Base-by-base conservation (phyloP, 2,329 filamentous ascomycete species). In the Aspergillus cejpii region DNA sequence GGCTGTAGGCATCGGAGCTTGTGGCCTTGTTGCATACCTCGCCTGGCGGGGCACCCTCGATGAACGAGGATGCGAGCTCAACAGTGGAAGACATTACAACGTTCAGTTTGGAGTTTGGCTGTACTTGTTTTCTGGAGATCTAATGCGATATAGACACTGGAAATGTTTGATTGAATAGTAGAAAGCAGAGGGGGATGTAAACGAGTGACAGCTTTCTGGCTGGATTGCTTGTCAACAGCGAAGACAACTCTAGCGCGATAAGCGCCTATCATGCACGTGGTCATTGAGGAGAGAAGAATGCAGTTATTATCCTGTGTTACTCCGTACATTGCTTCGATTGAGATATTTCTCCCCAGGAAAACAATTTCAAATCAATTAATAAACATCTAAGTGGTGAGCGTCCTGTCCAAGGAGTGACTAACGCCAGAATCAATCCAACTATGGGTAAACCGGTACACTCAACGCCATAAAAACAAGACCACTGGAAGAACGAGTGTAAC, bases 11-110 rank as follows among this genome's bases (percentile, higher is more conserved):
- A 26, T 48, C 23, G 33, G 37, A 49, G 40, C 26, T 44, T 23
- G 40, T 47, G 37, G 19, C 45, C 29, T 23, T 33, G 20, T 41
- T 41, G 47, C 36, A 37, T 80, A 95, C 91, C 85, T 98, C 92
- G 75, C 92, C 92, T 17, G 92, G 92, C 38, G 92, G 92, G 60
- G 92, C 89, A 63, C 88, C 87, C 73, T 94, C 84, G 54, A 98
- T 84, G 68, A 97, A 98, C 41, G 89, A 84, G 56, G 89, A 85
- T 54, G 87, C 75, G 44, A 82, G 81, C 49, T 79, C 75, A 52
- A 80, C 55, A 15, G 66, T 68, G n/a, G 71, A 70, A 26, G 68
- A 51, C 72, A 74, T 74, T 33, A 38, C 44, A 29, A 34, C 12
- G 24, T 14, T 21, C 1, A 6, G n/a, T 8, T 39, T 17, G 19